phyloP scores from a whole-genome alignment of 441 rosid genomes.

The Erysimum cheiri region DNA sequence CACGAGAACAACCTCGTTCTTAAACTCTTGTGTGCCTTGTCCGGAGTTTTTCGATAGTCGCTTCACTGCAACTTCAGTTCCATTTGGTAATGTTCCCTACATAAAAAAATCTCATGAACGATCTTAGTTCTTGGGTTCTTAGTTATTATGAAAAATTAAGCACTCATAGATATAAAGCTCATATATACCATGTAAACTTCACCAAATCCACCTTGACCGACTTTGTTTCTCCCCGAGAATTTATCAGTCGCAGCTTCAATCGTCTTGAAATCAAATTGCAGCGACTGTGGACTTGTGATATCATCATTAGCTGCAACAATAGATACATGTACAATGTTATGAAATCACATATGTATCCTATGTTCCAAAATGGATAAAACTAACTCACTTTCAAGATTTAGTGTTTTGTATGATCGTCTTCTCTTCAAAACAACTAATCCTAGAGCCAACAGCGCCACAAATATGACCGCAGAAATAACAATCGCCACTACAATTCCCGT shows the following conservation, averaged over 20 bases:
- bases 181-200: conserved; percentile 49
- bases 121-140: neutral
- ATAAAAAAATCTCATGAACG: neutral
- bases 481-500: conserved; percentile 5
- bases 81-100: conserved; percentile 48
- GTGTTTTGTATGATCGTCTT: conserved; percentile 25
- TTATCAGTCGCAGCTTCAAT: conserved; percentile 45
- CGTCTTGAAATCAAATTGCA: conserved; percentile 43
- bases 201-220: conserved; percentile 58
- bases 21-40: conserved; percentile 48
- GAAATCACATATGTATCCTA: neutral
- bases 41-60: conserved; percentile 45
- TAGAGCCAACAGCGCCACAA: conserved; percentile 8
- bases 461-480: conserved; percentile 22
- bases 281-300: conserved; percentile 37
- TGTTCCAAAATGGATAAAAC: conserved; percentile 4
- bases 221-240: conserved; percentile 43
- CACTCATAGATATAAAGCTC: neutral
- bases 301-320: conserved; percentile 32
- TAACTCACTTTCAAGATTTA: conserved; percentile 17
- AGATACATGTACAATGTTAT: neutral
- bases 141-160: neutral
- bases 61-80: conserved; percentile 52
- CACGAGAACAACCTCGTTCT: no score
- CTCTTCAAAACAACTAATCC: conserved; percentile 27